Evolutionary conservation across 2,329 filamentous ascomycete species (phyloP).

Genomic region (Juglanconis juglandina): DNA sequence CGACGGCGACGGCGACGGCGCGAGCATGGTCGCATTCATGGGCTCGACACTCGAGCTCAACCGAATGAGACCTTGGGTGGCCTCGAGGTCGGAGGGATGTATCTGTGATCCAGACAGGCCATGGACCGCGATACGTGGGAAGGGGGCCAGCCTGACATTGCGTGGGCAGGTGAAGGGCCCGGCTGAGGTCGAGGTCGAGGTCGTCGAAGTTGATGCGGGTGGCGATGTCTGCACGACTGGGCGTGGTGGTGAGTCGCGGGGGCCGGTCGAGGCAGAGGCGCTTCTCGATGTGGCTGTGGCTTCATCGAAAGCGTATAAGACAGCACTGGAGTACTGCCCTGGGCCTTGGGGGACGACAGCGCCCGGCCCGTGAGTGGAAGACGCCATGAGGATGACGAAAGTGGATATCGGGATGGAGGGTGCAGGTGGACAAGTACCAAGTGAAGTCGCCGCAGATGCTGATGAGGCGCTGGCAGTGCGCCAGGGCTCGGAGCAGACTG

Average conservation of each 20-base stretch:
- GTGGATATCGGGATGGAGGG: neutral
- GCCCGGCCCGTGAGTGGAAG: slow-evolving; percentile 11
- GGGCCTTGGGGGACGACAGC: slow-evolving; percentile 1
- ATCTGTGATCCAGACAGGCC: neutral
- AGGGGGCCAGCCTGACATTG: neutral
- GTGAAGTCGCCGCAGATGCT: neutral
- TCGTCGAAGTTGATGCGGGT: neutral
- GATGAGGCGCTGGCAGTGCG: neutral
- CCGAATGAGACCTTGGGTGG: slow-evolving; percentile 15
- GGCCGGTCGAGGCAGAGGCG: neutral
- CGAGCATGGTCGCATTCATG: neutral
- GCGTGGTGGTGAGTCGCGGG: neutral
- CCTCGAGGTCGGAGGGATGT: slow-evolving; percentile 10
- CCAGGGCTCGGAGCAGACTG: neutral
- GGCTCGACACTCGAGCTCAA: slow-evolving; percentile 16
- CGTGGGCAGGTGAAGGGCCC: neutral
- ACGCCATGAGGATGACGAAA: slow-evolving; percentile 8
- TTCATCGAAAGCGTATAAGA: slow-evolving; percentile 13
- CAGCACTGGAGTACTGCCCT: slow-evolving; percentile 10
- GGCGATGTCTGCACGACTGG: neutral
- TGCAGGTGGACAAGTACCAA: slow-evolving; percentile 2
- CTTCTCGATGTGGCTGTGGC: neutral
- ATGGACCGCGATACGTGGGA: neutral
- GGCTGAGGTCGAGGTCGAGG: neutral
- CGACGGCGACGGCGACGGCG: too few species aligned